These are phyloP conservation scores for Pilobolus umbonatus DNA, from an alignment of 192 early-diverging fungal species.

Conservation along the genomic window DNA sequence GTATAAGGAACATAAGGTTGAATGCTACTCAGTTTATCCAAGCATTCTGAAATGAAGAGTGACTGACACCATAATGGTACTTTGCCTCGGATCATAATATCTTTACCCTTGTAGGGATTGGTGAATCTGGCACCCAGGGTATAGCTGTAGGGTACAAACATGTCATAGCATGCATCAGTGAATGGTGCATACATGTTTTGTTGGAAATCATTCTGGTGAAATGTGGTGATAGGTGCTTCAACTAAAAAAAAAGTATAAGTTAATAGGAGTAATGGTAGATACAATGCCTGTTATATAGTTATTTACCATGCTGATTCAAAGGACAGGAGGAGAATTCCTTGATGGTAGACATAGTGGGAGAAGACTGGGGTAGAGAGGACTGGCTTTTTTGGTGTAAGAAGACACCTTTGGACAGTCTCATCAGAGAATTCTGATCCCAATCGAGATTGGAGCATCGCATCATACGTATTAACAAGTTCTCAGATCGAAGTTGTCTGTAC, in stretches of 20 bases:
- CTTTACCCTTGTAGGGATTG: slow-evolving; percentile 14
- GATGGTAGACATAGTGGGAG: slow-evolving; percentile 11
- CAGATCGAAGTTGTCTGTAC: slow-evolving; percentile 19
- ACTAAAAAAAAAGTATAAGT: not conserved
- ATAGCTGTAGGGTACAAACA: slow-evolving; percentile 28
- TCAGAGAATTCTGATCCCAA: not conserved
- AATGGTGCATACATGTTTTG: not conserved
- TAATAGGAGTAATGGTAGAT: not conserved
- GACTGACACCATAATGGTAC: slow-evolving; percentile 26
- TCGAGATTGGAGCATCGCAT: slow-evolving; percentile 8
- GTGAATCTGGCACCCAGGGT: slow-evolving; percentile 26
- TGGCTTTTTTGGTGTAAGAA: slow-evolving; percentile 25
- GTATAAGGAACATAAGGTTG: slow-evolving; percentile 8
- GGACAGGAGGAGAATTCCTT: not conserved
- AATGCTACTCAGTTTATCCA: slow-evolving; percentile 2
- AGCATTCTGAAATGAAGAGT: slow-evolving; percentile 18
- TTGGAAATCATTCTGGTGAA: slow-evolving; percentile 3
- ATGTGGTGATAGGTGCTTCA: slow-evolving; percentile 18
- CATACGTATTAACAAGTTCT: slow-evolving; percentile 19
- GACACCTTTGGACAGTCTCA: slow-evolving; percentile 24
- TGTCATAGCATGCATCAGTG: not conserved
- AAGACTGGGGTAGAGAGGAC: not conserved
- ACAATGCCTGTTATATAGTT: not conserved
- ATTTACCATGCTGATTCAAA: not conserved
- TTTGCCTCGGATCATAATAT: slow-evolving; percentile 21